These are phyloP conservation scores for Cercophora samala DNA, from an alignment of 495 filamentous ascomycete genomes.

Conservation along the genomic window DNA sequence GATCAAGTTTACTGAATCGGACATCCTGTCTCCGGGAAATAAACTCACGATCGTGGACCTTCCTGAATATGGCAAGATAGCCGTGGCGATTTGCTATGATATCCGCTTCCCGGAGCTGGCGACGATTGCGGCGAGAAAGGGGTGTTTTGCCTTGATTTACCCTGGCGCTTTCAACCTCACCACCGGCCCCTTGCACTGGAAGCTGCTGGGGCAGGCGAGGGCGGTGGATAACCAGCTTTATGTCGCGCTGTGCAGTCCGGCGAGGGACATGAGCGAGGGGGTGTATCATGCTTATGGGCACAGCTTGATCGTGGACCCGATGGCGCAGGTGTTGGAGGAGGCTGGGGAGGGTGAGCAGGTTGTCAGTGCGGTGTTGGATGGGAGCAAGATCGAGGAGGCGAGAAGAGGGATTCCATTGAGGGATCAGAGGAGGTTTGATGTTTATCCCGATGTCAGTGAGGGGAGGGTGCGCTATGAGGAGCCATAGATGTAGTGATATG, in stretches of 20 bases:
- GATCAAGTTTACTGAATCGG: conserved; percentile 86
- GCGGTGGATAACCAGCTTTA: conserved; percentile 95
- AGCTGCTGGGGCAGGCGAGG: conserved; percentile 72
- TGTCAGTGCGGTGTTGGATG: conserved; percentile 70
- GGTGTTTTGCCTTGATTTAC: conserved; percentile 79
- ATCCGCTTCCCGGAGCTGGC: conserved; percentile 93
- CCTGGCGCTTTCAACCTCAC: conserved; percentile 95
- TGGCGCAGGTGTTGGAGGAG: conserved; percentile 72
- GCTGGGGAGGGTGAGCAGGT: conserved; percentile 72
- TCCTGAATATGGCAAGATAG: conserved; percentile 80
- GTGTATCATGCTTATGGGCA: conserved; percentile 91
- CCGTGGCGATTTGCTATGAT: conserved; percentile 93
- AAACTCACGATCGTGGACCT: conserved; percentile 77
- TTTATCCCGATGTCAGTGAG: conserved; percentile 86
- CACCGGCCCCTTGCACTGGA: conserved; percentile 90
- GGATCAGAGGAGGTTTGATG: conserved; percentile 85
- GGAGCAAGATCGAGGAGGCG: conserved; percentile 67
- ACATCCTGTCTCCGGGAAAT: conserved; percentile 80
- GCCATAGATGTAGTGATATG: conserved; percentile 5
- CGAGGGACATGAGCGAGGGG: conserved; percentile 65
- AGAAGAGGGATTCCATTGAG: conserved; percentile 82
- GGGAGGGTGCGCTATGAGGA: conserved; percentile 36
- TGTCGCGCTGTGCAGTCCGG: conserved; percentile 88
- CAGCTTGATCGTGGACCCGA: conserved; percentile 83
- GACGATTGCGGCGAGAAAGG: conserved; percentile 74